Conservation (phyloP, 805 yeast genomes). For the Saccharomyces cerevisiae region DNA sequence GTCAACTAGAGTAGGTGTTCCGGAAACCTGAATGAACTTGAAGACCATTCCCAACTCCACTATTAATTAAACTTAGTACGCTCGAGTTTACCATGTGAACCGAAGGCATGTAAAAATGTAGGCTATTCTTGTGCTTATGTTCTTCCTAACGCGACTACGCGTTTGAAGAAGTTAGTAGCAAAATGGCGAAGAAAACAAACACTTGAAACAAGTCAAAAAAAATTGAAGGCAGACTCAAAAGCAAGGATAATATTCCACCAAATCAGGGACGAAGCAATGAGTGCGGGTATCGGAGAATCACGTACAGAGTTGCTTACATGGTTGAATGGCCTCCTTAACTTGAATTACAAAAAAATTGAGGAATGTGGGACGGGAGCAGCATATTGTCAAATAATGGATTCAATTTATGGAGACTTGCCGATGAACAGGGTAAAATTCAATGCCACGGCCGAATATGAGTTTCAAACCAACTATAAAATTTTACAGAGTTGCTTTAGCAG, state of each 20-base stretch:
- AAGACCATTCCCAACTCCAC: not conserved
- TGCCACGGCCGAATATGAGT: constrained; percentile 66
- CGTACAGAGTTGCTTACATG: constrained; percentile 77
- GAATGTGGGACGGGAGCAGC: constrained; percentile 95
- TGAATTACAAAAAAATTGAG: constrained; percentile 71
- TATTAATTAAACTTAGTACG: not conserved
- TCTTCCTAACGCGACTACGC: not conserved
- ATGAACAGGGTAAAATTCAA: constrained; percentile 69
- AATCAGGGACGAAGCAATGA: constrained; percentile 1
- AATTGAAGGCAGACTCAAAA: not conserved
- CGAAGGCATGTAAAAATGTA: not conserved
- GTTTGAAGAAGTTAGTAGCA: not conserved
- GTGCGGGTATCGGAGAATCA: constrained; percentile 52
- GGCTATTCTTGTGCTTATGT: not conserved
- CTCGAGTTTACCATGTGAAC: not conserved
- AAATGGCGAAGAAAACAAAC: not conserved
- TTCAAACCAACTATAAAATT: constrained; percentile 71
- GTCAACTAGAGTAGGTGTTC: not conserved
- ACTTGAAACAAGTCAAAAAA: not conserved
- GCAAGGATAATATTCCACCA: not conserved
- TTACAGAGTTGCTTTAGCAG: constrained; percentile 71
- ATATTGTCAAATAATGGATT: constrained; percentile 85
- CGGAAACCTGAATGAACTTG: not conserved
- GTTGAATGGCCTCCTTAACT: constrained; percentile 64
- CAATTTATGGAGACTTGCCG: constrained; percentile 75